These are phyloP conservation scores for Calocera cornea DNA, from an alignment of 768 basidiomycete genomes.

Conservation along the genomic window DNA sequence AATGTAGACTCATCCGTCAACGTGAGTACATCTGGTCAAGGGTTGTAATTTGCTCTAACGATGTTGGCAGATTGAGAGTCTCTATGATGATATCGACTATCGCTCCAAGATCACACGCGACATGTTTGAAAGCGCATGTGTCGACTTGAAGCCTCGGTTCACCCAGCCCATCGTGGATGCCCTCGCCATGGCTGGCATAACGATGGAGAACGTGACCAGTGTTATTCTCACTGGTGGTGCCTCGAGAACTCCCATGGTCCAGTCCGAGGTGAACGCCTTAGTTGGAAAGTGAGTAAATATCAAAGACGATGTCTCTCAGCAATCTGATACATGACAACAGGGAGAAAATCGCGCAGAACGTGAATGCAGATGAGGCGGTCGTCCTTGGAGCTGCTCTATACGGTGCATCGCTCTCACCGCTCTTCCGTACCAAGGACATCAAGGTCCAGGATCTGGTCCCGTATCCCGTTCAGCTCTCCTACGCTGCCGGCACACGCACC, in stretches of 20 bases:
- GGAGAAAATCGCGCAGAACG: constrained; percentile 79
- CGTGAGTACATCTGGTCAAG: constrained; percentile 33
- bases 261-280: constrained; percentile 57
- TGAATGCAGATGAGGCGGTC: constrained; percentile 93
- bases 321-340: constrained; percentile 24
- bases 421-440: constrained; percentile 92
- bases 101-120: constrained; percentile 59
- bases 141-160: constrained; percentile 49
- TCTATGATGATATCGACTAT: constrained; percentile 86
- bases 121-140: constrained; percentile 62
- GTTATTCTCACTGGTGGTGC: constrained; percentile 88
- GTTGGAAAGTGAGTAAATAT: constrained; percentile 55
- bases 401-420: constrained; percentile 73
- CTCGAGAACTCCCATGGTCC: constrained; percentile 84
- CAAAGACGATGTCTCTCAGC: neutral
- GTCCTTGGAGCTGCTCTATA: constrained; percentile 86
- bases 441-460: constrained; percentile 60
- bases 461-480: constrained; percentile 69
- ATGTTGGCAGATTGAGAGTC: constrained; percentile 56
- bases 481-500: constrained; percentile 54
- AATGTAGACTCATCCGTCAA: constrained; percentile 65
- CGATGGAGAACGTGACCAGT: constrained; percentile 60
- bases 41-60: neutral
- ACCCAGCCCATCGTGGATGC: constrained; percentile 64
- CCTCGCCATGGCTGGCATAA: constrained; percentile 48